Evolutionary conservation across 495 filamentous ascomycete genomes (phyloP), one percentile per base, ranked within the genome.

Genomic region (Aspergillus panamensis): DNA sequence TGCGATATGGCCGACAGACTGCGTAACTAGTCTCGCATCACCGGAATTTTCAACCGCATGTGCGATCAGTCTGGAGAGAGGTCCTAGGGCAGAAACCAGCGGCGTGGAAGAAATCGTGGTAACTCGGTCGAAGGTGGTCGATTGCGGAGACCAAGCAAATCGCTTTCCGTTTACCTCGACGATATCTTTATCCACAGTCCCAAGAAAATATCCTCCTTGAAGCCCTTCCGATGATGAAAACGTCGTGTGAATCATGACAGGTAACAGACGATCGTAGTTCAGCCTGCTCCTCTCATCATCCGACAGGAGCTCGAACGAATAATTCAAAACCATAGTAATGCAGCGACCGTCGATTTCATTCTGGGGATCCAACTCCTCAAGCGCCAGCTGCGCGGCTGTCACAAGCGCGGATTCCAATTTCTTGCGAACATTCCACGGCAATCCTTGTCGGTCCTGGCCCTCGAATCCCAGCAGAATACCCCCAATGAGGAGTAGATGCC

Each of bases 391-490:
- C 1, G 84, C 78, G 12, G 92, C 92, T 30, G 82, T 88, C 29
- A 88, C 85, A 16, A 96, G 81, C 9, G 90, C 91, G 8, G 77
- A 75, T 62, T 95, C 91, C 5, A 97, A 75, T 52, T 83, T 92
- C n/a, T 66, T 78, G 51, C 88, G 79, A 61, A 95, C 79, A 58
- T 75, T 66, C 48, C 74, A 69, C 10, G 85, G 82, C 19, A 94
- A 71, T 4, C 83, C 84, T 58, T 77, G 78, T 59, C 85, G 75
- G 48, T 89, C 82, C 60, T 85, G 81, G 35, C 80, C 79, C 60
- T 92, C 87, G 68, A 92, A 89, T 39, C 91, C 94, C 62, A 93
- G 81, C 62, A 97, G 66, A 12, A 97, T 75, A 12, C 94, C 94
- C 2, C 82, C 84, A 8, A 97, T 81, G 3, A 92, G 79, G 21